phyloP scores from a whole-genome alignment of 805 yeast genomes.

The Saturnispora hagleri region DNA sequence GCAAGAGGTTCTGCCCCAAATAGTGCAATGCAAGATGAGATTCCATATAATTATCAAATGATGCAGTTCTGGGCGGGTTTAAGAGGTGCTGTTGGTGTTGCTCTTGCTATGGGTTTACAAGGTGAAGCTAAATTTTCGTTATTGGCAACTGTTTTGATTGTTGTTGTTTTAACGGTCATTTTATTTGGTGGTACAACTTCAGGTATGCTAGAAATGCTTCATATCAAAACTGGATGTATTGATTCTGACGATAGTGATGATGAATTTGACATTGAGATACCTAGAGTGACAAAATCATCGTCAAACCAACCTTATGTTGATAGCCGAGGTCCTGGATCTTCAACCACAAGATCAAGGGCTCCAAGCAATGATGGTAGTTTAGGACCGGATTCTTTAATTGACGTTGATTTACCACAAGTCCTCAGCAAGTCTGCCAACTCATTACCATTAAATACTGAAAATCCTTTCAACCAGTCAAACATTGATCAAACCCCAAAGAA shows the following conservation, averaged over 20 bases:
- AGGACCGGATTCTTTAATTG: conserved; percentile 10
- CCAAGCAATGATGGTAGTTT: conserved; percentile 20
- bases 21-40: conserved; percentile 59
- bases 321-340: not conserved
- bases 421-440: conserved; percentile 1
- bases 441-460: conserved; percentile 2
- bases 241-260: conserved; percentile 83
- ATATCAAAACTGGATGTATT: conserved; percentile 84
- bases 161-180: conserved; percentile 91
- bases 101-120: conserved; percentile 93
- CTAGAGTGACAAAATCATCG: conserved; percentile 19
- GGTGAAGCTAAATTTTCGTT: conserved; percentile 87
- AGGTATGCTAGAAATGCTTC: conserved; percentile 90
- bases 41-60: conserved; percentile 92
- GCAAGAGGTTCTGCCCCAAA: conserved; percentile 33
- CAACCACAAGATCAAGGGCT: conserved; percentile 17
- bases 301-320: not conserved
- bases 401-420: conserved; percentile 3
- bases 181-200: conserved; percentile 98
- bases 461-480: conserved; percentile 3
- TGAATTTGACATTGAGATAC: conserved; percentile 87
- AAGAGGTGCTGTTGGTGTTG: conserved; percentile 99
- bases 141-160: conserved; percentile 91
- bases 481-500: not conserved
- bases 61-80: conserved; percentile 99